Evolutionary conservation across 1,284 basidiomycete genomes (phyloP), one percentile per base, ranked within the genome.

Genomic region (Porodaedalea pini): DNA sequence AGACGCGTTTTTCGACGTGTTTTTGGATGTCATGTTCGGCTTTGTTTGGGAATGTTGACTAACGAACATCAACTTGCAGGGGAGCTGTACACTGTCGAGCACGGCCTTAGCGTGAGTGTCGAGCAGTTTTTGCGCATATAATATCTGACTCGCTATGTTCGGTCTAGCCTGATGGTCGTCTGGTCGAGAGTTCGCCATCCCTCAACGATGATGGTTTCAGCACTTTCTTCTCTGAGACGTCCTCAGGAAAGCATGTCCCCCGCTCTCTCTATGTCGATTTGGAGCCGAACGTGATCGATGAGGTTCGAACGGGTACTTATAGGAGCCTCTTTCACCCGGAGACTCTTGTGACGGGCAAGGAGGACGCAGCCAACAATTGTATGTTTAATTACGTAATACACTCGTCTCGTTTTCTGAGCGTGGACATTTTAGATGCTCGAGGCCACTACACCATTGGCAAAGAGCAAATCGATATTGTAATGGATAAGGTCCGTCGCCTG

Each of bases 311-410:
- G 56, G 97, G 97, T 65, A 86, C 88, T 58, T 99, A 98, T 79
- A 85, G 92, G 70, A 87, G 86, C 62, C 86, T 99, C 52, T 99
- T 99, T 83, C 97, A 99, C 78, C 97, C 97, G 10, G 97, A 99
- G 81, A 97, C 94, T 62, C 88, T 99, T 81, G 92, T 99, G 73
- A 94, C 90, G 59, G 97, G 97, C 67, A 99, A 99, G 81, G 97
- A 99, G 80, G 97, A 99, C 70, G 96, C 95, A 57, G 96, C 96
- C 64, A 99, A 98, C 83, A 99, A 99, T 75, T 99, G 92, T 94
- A 67, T 69, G 89, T 72, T 53, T 21, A 23, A 41, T 56, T 47
- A 51, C 50, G 44, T 60, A 60, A 60, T 31, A 31, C 8, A 19
- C 21, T 15, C 2, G 32, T 34, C 32, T 31, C n/a, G 21, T 52